Evolutionary conservation across 2,329 filamentous ascomycete genomes (phyloP), one percentile per base, ranked within the genome.

Genomic region (Tolypocladium inflatum): DNA sequence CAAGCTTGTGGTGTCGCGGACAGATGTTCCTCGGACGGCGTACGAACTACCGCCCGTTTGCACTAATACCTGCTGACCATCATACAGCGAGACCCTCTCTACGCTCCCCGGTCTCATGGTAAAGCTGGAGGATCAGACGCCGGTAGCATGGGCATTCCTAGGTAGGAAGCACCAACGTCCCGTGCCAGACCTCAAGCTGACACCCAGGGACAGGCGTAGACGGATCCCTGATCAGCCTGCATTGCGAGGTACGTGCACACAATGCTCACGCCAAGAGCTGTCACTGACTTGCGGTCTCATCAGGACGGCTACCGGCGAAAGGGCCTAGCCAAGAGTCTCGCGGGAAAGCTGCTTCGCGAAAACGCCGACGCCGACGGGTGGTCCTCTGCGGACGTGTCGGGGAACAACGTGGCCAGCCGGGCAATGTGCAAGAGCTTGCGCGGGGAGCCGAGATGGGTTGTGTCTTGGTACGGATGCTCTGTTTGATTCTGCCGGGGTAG

Each of bases 121-220:
- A 23, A 77, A 78, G 56, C 66, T 74, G 0, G 65, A 69, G 1
- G 75, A 80, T 21, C 76, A 74, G 1, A 78, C 72, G 1, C 77
- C 80, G 0, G 71, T 89, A 6, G 83, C 85, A 0, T 90, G 87
- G 87, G 81, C 79, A 0, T 88, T 90, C 55, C 66, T 83, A 5
- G 77, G 78, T 76, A 57, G 37, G 54, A 3, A 10, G 21, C 19
- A 37, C 39, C 13, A 51, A 33, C 21, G 11, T 21, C 17, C n/a
- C 45, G 19, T 19, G 11, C 4, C n/a, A 30, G 21, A 3, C 23
- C 41, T 38, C 21, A 11, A 48, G 39, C 35, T 50, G 8, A 21
- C 19, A 8, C 10, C 4, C 19, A 11, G 48, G 9, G n/a, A 9
- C 76, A 71, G 84, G 83, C 0, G 72, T 80, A 2, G 86, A 89